phyloP scores from a whole-genome alignment of 2,329 filamentous ascomycete genomes.

The Cytospora piceicola region DNA sequence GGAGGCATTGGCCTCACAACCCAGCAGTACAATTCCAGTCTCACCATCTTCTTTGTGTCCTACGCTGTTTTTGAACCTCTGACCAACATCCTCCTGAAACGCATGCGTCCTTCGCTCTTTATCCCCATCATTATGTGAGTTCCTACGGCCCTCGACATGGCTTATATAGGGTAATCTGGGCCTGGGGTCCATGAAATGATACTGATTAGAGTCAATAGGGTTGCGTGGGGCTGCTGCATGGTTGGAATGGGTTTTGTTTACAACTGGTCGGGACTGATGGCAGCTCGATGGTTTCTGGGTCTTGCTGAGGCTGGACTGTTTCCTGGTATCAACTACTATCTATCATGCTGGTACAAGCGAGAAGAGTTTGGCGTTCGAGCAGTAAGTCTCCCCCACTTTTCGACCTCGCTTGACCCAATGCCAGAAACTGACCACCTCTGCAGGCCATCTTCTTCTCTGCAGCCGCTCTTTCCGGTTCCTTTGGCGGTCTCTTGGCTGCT shows the following conservation, averaged over 20 bases:
- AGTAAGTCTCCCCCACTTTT: slow-evolving; percentile 24
- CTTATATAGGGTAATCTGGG: not conserved
- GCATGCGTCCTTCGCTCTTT: slow-evolving; percentile 74
- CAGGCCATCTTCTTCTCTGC: slow-evolving; percentile 78
- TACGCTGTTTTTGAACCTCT: slow-evolving; percentile 79
- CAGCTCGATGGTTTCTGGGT: slow-evolving; percentile 72
- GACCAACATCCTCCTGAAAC: slow-evolving; percentile 81
- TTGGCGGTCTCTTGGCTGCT: slow-evolving; percentile 71
- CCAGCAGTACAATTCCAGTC: slow-evolving; percentile 70
- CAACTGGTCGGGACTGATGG: slow-evolving; percentile 67
- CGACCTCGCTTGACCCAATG: not conserved
- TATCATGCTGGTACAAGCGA: slow-evolving; percentile 79
- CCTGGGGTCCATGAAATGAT: not conserved
- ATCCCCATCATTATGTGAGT: slow-evolving; percentile 79
- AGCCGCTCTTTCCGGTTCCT: slow-evolving; percentile 74
- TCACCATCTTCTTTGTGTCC: slow-evolving; percentile 86
- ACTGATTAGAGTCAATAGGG: slow-evolving; percentile 42
- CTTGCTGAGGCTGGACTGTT: slow-evolving; percentile 76
- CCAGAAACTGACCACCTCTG: not conserved
- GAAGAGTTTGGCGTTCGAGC: slow-evolving; percentile 73
- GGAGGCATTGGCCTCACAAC: slow-evolving; percentile 63
- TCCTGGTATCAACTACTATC: slow-evolving; percentile 69
- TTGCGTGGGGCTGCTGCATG: slow-evolving; percentile 71
- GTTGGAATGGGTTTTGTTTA: slow-evolving; percentile 69
- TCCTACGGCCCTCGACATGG: not conserved